Evolutionary conservation across 176 grass and related monocot genomes (phyloP), one percentile per base, ranked within the genome.

Genomic region (Ampelocalamus luodianensis): DNA sequence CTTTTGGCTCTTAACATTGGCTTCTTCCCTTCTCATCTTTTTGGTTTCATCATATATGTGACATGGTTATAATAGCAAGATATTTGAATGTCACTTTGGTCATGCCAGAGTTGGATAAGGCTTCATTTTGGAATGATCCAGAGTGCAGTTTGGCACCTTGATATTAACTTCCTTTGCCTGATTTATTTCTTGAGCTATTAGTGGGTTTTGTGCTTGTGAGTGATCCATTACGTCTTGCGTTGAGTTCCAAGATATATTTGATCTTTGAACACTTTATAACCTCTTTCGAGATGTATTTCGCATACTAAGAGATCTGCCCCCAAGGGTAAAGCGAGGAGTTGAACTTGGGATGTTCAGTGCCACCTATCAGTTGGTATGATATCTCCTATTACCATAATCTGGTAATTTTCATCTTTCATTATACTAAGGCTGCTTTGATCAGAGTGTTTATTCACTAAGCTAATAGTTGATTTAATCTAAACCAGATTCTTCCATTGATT

Each of bases 171-270:
- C 51, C 0, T 60, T 85, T 18, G 4, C 9, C 0, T 85, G 49
- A 42, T 59, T 78, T 58, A 14, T 49, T 6, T 45, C 26, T 81
- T n/a, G 16, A 78, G 17, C 46, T 78, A 43, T 36, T 16, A 46
- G 1, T 24, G 4, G 16, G 16, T 45, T 58, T 49, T 59, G 6
- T 50, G 65, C 6, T 69, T 78, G 62, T 49, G 0, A 10, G 10
- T 40, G 17, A 24, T 65, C 38, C 49, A 62, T 75, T 87, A 4
- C 38, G 37, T 70, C 32, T 24, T 83, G 48, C 78, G 96, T 93
- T 40, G 88, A 95, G 74, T 98, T 98, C 62, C 91, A 95, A 90
- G 93, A 98, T 77, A 98, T 98, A 86, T 98, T 98, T 81, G 91
- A 98, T 82, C 89, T n/a, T 95, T 1, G 93, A 98, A 69, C 88